Percentiles rank a stretch among this genome's conserved stretches.
Conservation (phyloP, 108 stramenopile species). For the Pelagomonas calceolata region DNA sequence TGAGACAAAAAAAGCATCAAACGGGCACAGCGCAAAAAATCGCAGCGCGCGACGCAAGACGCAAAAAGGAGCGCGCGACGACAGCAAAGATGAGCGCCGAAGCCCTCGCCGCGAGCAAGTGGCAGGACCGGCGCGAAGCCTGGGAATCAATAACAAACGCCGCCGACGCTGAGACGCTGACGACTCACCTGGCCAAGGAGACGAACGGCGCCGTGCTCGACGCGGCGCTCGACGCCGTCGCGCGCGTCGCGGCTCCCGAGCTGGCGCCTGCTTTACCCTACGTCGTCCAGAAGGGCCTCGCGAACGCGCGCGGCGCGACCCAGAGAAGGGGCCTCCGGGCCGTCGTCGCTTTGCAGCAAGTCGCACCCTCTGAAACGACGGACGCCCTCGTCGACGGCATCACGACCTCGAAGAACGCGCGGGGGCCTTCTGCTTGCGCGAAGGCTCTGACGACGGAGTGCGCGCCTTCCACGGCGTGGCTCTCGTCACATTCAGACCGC, state of each 20-base stretch:
- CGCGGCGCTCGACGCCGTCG: background rate
- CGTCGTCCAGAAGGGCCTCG: background rate
- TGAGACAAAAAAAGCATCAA: no score
- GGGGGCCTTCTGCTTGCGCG: background rate
- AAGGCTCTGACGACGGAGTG: background rate
- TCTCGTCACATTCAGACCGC: no score
- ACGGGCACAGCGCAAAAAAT: no score
- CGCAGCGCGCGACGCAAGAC: no score
- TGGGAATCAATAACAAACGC: background rate
- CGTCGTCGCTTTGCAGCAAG: no score
- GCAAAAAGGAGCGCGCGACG: no score
- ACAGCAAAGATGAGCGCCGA: no score
- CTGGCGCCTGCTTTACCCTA: no score
- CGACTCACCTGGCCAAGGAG: constrained; percentile 1
- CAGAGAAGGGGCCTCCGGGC: background rate
- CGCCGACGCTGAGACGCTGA: no score
- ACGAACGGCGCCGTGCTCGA: background rate
- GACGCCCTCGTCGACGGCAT: no score
- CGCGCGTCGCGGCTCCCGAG: background rate
- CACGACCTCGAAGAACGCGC: background rate
- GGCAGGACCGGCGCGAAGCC: background rate
- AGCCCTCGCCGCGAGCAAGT: background rate
- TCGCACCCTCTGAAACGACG: no score
- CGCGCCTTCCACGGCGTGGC: no score
- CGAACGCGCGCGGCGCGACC: background rate